These are phyloP conservation scores for Sanguinoderma infundibulare DNA, from an alignment of 1,284 basidiomycete species.

Conservation along the genomic window DNA sequence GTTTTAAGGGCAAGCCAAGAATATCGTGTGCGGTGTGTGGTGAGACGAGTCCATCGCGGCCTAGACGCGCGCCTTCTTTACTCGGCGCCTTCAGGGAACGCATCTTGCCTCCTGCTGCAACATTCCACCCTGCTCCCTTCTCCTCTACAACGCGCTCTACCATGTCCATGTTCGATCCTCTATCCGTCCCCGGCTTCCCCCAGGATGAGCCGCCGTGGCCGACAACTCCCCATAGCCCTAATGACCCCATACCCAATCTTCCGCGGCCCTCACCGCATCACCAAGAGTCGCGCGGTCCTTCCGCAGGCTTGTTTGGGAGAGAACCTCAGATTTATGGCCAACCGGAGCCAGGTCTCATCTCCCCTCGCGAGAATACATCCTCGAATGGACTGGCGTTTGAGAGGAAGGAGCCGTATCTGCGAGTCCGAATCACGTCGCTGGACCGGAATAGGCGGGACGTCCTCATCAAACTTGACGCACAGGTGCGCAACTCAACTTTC, in stretches of 20 bases:
- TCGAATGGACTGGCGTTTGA: slow-evolving; percentile 74
- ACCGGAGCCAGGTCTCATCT: slow-evolving; percentile 79
- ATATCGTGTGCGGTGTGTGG: not conserved
- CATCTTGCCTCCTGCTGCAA: not conserved
- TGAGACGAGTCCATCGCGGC: not conserved
- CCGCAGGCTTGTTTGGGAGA: slow-evolving; percentile 66
- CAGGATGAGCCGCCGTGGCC: slow-evolving; percentile 47
- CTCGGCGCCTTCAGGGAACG: not conserved
- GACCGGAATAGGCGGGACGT: slow-evolving; percentile 94
- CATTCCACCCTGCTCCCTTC: slow-evolving; percentile 5
- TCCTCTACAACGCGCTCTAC: slow-evolving; percentile 4
- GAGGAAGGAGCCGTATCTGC: slow-evolving; percentile 79
- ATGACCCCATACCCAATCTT: slow-evolving; percentile 45
- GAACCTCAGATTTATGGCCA: slow-evolving; percentile 85
- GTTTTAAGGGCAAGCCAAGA: not conserved
- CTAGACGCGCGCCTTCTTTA: not conserved
- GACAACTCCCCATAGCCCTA: slow-evolving; percentile 45
- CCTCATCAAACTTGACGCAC: slow-evolving; percentile 90
- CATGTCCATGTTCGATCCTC: slow-evolving; percentile 44
- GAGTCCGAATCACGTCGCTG: slow-evolving; percentile 85
- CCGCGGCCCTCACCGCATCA: slow-evolving; percentile 36
- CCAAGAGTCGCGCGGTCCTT: slow-evolving; percentile 23
- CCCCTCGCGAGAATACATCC: slow-evolving; percentile 64
- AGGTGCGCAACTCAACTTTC: slow-evolving; percentile 55
- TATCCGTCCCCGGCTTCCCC: slow-evolving; percentile 37